Evolutionary conservation across 2,329 filamentous ascomycete genomes (phyloP), one percentile per base, ranked within the genome.

Genomic region (Apiospora sp.): DNA sequence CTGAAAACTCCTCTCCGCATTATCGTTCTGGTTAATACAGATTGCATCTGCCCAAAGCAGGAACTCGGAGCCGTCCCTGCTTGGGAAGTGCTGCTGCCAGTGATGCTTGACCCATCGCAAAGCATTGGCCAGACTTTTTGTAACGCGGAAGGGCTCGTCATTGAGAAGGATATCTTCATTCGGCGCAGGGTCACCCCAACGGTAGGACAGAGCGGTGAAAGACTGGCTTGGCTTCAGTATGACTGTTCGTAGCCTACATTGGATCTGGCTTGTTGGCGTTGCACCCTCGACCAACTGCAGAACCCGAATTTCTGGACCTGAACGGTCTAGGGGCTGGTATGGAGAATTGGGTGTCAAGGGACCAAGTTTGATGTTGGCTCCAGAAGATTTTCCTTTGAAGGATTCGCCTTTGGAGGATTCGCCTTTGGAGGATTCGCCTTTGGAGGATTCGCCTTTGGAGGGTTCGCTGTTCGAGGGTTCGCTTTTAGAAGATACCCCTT

Each of bases 51-150:
- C 49, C 49, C 49, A 51, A 13, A 51, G 7, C 1, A 10, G n/a
- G 1, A 51, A 51, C n/a, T 51, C 49, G 10, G 49, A 51, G 49
- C n/a, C 8, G n/a, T 27, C 49, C 3, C n/a, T 12, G 10, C n/a
- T 8, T 3, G n/a, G 49, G n/a, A 51, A 51, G 4, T 51, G 27
- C 13, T 27, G 6, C 3, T 4, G 49, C 49, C 49, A 51, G 49
- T 51, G 49, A 51, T 51, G 49, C n/a, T 51, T 51, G 12, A 51
- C n/a, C 49, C 49, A 51, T 27, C 49, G n/a, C n/a, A 51, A 51
- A 4, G 49, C 49, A 13, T 51, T 51, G 5, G 49, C 49, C 1
- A 51, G 49, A 7, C n/a, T 51, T 12, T 27, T 51, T 10, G 49
- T 51, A n/a, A 51, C 27, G n/a, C 49, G n/a, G 8, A 51, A 51